A percentile compares a stretch with the other conserved stretches of the same genome.
Conservation (phyloP, 768 basidiomycete genomes). For the Tulasnella sp. region DNA sequence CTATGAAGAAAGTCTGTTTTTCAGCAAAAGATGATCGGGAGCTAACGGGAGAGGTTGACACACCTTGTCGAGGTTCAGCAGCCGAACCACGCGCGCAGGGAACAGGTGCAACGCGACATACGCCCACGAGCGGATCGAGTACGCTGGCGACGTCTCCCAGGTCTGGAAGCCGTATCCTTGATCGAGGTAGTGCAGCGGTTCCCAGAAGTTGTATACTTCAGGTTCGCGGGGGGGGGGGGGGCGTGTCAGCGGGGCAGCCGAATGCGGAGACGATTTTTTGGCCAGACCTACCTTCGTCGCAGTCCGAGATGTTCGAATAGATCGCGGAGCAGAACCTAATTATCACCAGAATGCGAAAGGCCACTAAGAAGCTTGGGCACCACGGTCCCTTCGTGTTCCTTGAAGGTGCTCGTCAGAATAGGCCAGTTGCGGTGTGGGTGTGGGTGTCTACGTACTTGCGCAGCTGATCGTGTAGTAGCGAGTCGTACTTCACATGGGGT, state of each 20-base stretch:
- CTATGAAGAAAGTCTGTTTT: constrained; percentile 32
- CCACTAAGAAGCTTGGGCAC: constrained; percentile 73
- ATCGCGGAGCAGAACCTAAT: constrained; percentile 76
- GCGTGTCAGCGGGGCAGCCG: background rate
- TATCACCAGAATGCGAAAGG: constrained; percentile 72
- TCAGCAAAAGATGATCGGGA: background rate
- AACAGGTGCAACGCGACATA: constrained; percentile 77
- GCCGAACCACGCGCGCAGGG: constrained; percentile 38
- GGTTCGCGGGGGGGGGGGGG: constrained; percentile 2
- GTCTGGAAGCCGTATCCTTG: constrained; percentile 89
- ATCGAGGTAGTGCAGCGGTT: constrained; percentile 87
- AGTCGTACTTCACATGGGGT: background rate
- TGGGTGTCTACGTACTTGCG: constrained; percentile 40
- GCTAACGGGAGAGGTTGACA: constrained; percentile 13
- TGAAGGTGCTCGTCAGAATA: background rate
- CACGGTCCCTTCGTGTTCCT: constrained; percentile 39
- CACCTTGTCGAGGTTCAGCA: constrained; percentile 49
- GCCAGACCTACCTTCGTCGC: constrained; percentile 76
- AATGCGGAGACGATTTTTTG: background rate
- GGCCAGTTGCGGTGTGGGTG: constrained; percentile 14
- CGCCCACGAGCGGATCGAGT: constrained; percentile 90
- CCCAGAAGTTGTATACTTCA: constrained; percentile 97
- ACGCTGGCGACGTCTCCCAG: constrained; percentile 89
- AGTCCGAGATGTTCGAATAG: constrained; percentile 92
- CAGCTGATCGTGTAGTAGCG: constrained; percentile 63